Evolutionary conservation across 305 asterid species (phyloP), one percentile per base, ranked within the genome.

Genomic region (Ilex paraguariensis): DNA sequence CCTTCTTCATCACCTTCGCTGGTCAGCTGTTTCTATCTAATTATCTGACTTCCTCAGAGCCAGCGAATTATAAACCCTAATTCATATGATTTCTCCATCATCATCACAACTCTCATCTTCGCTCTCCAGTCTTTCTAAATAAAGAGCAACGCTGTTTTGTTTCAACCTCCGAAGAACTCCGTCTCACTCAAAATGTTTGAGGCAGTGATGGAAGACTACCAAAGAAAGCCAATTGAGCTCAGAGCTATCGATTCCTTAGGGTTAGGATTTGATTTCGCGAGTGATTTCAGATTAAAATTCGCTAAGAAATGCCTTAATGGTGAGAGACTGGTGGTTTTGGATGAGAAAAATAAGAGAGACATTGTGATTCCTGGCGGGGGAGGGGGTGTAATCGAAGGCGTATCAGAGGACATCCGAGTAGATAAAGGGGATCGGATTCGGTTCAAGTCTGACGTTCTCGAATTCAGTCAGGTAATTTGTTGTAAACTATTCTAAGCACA

Each of bases 381-480:
- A 3, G 95, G 96, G 13, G 81, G 74, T 54, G 78, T 75, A 9
- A 72, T 92, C 13, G 82, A 79, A 2, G 79, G 70, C 63, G 91
- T 92, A 36, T 88, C 97, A 14, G 94, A 92, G 61, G 77, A 82
- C 61, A 92, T 92, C 59, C 89, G 80, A n/a, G 81, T 86, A 59
- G 97, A 84, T 68, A 89, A 87, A 79, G 98, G 98, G 14, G 98
- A 92, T 49, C 97, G 86, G 62, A 79, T 84, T 62, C 84, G 97
- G 13, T 92, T 89, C 77, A 89, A 87, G 78, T 89, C 97, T 21
- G 98, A 89, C 69, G 97, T 92, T 16, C 87, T 92, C 46, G 88
- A 82, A 46, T 85, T 92, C 73, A 92, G 82, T 80, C 88, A 90
- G 95, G 98, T 83, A 40, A 32, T 3, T 5, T 8, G 42, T 54